Conservation (phyloP, 768 basidiomycete species). For the Pisolithus microcarpus region DNA sequence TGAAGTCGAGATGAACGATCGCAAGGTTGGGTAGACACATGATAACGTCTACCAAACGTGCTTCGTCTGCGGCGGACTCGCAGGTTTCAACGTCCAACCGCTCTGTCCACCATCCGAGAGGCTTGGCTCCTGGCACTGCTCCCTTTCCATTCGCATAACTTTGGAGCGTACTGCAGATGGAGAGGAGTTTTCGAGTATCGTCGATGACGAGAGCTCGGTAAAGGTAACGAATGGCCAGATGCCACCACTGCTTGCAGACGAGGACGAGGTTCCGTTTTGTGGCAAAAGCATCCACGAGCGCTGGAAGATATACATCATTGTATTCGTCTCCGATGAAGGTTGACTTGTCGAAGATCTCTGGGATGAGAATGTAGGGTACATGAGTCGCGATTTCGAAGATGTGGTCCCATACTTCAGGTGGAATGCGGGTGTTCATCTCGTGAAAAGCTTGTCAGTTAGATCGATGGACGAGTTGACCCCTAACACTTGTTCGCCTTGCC, state of each 20-base stretch:
- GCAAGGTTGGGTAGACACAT: conserved; percentile 11
- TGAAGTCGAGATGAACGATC: conserved; percentile 12
- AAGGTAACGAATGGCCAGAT: conserved; percentile 17
- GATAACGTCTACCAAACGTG: conserved; percentile 10
- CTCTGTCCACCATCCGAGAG: conserved; percentile 17
- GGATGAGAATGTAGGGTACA: conserved; percentile 14
- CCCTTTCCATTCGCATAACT: conserved; percentile 7
- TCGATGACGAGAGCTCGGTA: conserved; percentile 18
- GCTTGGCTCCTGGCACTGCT: conserved; percentile 3
- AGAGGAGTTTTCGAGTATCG: conserved; percentile 10
- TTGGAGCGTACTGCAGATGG: conserved; percentile 11
- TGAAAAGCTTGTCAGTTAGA: no score
- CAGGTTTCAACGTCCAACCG: conserved; percentile 20
- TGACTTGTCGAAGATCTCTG: conserved; percentile 18
- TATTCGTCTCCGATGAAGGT: conserved; percentile 4
- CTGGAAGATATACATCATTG: background rate
- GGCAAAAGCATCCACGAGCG: conserved; percentile 12
- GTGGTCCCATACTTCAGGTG: conserved; percentile 19
- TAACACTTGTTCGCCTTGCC: no score
- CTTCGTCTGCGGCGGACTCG: conserved; percentile 5
- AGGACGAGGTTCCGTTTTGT: conserved; percentile 21
- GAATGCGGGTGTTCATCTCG: background rate
- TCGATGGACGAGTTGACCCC: no score
- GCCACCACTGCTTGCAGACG: conserved; percentile 25
- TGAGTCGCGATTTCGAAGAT: conserved; percentile 17